A percentile compares a stretch with the other conserved stretches of the same genome.
These are phyloP conservation scores for Fraxinus excelsior DNA, from an alignment of 257 asterid genomes.

Conservation along the genomic window DNA sequence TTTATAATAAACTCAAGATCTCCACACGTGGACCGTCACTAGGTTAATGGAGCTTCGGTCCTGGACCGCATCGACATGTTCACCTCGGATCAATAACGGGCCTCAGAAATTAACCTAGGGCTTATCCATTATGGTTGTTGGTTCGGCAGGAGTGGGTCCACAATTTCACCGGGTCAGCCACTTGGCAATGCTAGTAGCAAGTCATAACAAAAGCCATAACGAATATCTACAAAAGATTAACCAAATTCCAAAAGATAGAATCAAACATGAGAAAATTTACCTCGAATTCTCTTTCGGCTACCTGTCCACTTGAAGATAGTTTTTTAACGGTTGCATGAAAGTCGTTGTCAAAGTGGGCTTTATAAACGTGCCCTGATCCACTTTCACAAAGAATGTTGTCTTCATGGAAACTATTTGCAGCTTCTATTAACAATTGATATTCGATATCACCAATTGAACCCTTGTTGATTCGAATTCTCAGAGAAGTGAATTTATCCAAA, in stretches of 20 bases:
- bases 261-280: constrained; percentile 31
- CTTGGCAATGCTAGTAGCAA: too few relatives aligned
- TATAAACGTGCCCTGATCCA: constrained; percentile 69
- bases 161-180: too few relatives aligned
- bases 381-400: constrained; percentile 72
- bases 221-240: constrained; percentile 3
- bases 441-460: constrained; percentile 67
- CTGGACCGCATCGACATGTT: too few relatives aligned
- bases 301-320: constrained; percentile 55
- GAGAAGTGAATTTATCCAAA: constrained; percentile 54
- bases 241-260: neutral
- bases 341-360: constrained; percentile 64
- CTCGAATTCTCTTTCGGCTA: constrained; percentile 74
- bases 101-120: too few relatives aligned
- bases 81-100: too few relatives aligned
- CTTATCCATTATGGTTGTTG: too few relatives aligned
- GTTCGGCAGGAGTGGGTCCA: too few relatives aligned
- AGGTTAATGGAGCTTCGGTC: too few relatives aligned
- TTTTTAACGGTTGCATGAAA: constrained; percentile 72
- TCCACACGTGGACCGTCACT: too few relatives aligned
- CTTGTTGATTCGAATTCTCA: constrained; percentile 54
- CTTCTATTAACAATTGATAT: constrained; percentile 61
- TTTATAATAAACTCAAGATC: too few relatives aligned
- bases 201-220: too few relatives aligned
- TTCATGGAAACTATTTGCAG: constrained; percentile 72